These are phyloP conservation scores for Mrakia gelida DNA, from an alignment of 768 basidiomycete genomes.

Conservation along the genomic window DNA sequence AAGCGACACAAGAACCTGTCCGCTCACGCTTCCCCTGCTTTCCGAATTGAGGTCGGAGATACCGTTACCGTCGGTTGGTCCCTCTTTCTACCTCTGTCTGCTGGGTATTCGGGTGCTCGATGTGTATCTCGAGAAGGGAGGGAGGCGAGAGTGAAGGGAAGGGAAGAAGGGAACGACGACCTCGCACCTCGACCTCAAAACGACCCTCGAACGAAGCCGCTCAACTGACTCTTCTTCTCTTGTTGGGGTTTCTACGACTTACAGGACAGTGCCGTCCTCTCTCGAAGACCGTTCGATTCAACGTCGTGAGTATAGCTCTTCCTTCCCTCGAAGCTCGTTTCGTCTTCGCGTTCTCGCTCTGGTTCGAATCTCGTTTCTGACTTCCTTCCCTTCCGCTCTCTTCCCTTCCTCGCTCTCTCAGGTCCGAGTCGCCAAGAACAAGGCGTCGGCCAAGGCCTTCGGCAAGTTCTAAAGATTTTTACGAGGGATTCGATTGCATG, in stretches of 20 bases:
- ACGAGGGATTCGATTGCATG: slow-evolving; percentile 3
- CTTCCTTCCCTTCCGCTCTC: too few species aligned
- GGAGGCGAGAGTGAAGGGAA: background rate
- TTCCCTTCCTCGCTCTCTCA: background rate
- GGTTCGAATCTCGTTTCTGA: too few species aligned
- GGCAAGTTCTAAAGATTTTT: slow-evolving; percentile 66
- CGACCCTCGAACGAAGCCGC: too few species aligned
- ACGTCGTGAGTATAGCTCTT: slow-evolving; percentile 54
- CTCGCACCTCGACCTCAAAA: too few species aligned
- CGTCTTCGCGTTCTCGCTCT: too few species aligned
- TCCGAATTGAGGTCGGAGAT: slow-evolving; percentile 95
- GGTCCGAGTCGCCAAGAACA: slow-evolving; percentile 75
- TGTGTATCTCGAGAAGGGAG: background rate
- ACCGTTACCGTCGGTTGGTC: slow-evolving; percentile 70
- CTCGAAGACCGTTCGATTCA: slow-evolving; percentile 99
- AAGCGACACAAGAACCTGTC: slow-evolving; percentile 92
- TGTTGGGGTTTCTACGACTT: background rate
- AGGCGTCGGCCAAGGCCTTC: slow-evolving; percentile 85
- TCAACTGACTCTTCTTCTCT: background rate
- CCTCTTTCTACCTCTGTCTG: background rate
- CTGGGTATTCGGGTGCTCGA: background rate
- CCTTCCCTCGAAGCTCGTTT: background rate
- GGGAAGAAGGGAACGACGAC: too few species aligned
- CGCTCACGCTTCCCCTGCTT: slow-evolving; percentile 93
- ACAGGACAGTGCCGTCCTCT: slow-evolving; percentile 92